Base-by-base conservation (phyloP, 176 grass and related monocot genomes). In the Aegilops tauschii region DNA sequence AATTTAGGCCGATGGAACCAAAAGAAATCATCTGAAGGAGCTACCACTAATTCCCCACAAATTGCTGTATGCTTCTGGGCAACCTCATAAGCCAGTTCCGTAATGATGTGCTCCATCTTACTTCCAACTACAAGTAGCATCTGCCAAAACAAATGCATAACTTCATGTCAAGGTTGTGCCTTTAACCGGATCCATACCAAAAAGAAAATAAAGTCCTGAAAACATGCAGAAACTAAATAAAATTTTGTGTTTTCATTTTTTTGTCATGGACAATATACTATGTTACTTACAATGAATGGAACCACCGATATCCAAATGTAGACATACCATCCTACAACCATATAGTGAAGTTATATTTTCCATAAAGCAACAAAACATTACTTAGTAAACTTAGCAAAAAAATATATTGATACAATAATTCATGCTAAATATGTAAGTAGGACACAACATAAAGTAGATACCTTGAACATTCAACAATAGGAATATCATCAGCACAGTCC, bases 71-170 rank as follows among this genome's bases (percentile, higher is more conserved):
- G 86, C 23, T 92, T 98, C n/a, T 91, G 65, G 4, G 92, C 81
- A 74, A 98, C 96, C 76, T 96, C 71, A 4, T 93, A 67, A 28
- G 96, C 92, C 40, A 98, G 62, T 27, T 96, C 85, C 0, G 76
- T 90, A 28, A 98, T 96, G 29, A 98, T 96, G 31, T 98, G 93
- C 82, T 94, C 93, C 88, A 98, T 82, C 83, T 98, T 98, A 34
- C 79, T 87, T 62, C 96, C 96, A 5, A 98, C 40, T 40, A 86
- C 52, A 76, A 96, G 79, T 17, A 98, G 76, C 39, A 91, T 9
- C 93, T 98, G 50, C 40, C 72, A 78, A 18, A 65, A 0, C n/a
- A 13, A 47, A 61, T 7, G 23, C 0, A 14, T 6, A 8, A 12
- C 14, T 10, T 25, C 2, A 76, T 50, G 13, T 76, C 23, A 52